Base-by-base conservation (phyloP, 108 stramenopile genomes). In the Fistulifera solaris region DNA sequence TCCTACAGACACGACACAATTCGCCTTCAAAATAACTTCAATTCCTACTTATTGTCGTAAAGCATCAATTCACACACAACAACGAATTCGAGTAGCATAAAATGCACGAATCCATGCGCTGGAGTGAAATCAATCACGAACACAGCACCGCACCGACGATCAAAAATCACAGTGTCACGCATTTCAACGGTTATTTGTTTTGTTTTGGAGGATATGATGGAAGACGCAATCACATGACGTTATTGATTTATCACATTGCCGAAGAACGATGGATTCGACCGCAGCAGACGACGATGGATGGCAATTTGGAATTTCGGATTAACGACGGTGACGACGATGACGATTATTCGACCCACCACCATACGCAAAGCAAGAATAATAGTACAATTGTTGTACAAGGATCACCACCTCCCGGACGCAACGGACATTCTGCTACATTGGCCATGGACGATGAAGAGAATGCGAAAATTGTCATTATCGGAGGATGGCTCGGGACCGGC, bases 171-270 rank as follows among this genome's bases (percentile, higher is more conserved):
- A 70, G 71, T 26, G 90, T 93, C 10, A 89, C 91, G 17, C 70
- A 80, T 44, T 81, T 89, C 59, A 57, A 65, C 31, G 77, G 75
- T 35, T 74, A 73, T 48, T 58, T 96, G 43, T 89, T 88, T 61
- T 85, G 91, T 42, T 96, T 96, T 55, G 95, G 91, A 17, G 95
- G 95, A 5, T 96, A 96, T 68, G 93, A 96, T 59, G 95, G 95
- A 1, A 56, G 89, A 1, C 64, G 81, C 40, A 94, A 94, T 61
- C 87, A 93, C 66, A 78, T 78, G 49, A 76, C 80, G 0, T 70
- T 96, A n/a, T 58, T 81, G 45, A 54, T 91, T 41, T 91, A 87
- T 59, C 73, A 66, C 5, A 62, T 91, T 40, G 44, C 48, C 16
- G 77, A 87, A 46, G 49, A 83, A 52, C 62, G 77, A 41, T 91